Evolutionary conservation across 2,329 filamentous ascomycete genomes (phyloP), one percentile per base, ranked within the genome.

Genomic region (Aaosphaeria arxii): DNA sequence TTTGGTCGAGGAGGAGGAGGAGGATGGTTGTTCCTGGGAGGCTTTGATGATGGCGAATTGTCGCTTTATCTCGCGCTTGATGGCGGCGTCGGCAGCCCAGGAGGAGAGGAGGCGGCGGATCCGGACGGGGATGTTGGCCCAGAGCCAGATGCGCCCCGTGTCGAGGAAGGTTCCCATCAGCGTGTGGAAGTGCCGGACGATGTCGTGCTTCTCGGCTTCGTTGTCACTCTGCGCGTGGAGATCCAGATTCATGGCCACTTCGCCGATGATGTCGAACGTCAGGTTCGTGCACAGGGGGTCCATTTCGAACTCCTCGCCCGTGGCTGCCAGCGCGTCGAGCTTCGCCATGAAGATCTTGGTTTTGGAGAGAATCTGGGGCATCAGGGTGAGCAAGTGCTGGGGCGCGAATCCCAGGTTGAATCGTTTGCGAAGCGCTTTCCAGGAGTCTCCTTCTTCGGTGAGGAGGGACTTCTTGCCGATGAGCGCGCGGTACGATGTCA

Each of bases 371-470:
- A 73, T 63, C 2, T 60, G 56, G 1, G 67, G 64, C 5, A 70
- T 54, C 9, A 71, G 51, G 5, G 63, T 62, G 36, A 66, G 53
- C 4, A 74, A 47, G 50, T 73, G 67, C 33, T 63, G 59, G 3
- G 64, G 60, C 4, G 62, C 62, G 44, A 74, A 74, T 3, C 67
- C 70, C 11, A 64, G 62, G 31, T 70, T 69, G 55, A 71, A 71
- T 1, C 59, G 61, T 41, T 62, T 61, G 30, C 69, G 62, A 42
- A 69, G 56, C 4, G 42, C 44, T 53, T 69, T 72, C 70, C 71
- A 72, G 1, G 51, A 47, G 41, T 64, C 61, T 11, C 59, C 62
- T 43, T 66, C 54, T 36, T 53, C 51, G 35, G 41, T 52, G 6
- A 71, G 51, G 6, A 71, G 49, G 3, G 67, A 68, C 11, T 48